Evolutionary conservation across 306 rosid genomes (phyloP).

Genomic region (Quercus wislizeni): DNA sequence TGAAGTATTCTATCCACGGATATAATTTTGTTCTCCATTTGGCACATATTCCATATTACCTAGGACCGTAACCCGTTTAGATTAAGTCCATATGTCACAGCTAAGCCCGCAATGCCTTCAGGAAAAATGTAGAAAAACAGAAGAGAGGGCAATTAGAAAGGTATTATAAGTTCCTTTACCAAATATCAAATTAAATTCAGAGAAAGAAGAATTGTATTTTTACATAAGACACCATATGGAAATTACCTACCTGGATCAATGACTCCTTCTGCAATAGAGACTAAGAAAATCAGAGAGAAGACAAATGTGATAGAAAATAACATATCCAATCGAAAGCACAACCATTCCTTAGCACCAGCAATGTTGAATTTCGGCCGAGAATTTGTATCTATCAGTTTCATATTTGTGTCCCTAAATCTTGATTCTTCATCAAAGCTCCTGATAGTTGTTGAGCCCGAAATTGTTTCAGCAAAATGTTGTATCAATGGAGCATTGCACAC

Average conservation of each 20-base stretch:
- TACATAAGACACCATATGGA: background rate
- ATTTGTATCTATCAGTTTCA: slow-evolving; percentile 68
- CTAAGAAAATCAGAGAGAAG: slow-evolving; percentile 59
- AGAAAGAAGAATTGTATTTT: background rate
- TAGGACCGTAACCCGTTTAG: slow-evolving; percentile 46
- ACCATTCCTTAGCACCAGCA: slow-evolving; percentile 83
- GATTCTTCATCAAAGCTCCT: slow-evolving; percentile 80
- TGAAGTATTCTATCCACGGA: slow-evolving; percentile 85
- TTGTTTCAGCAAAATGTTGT: slow-evolving; percentile 83
- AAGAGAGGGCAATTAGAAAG: background rate
- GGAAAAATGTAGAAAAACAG: background rate
- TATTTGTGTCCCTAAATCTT: slow-evolving; percentile 63
- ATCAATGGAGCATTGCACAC: slow-evolving; percentile 88
- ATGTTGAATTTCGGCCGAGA: slow-evolving; percentile 61
- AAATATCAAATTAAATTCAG: background rate
- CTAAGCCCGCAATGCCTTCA: slow-evolving; percentile 80
- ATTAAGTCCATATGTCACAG: slow-evolving; percentile 79
- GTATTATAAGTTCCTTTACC: background rate
- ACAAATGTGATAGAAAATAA: slow-evolving; percentile 66
- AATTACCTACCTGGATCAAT: slow-evolving; percentile 67
- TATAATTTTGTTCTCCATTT: slow-evolving; percentile 72
- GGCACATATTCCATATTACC: slow-evolving; percentile 51
- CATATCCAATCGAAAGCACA: slow-evolving; percentile 72
- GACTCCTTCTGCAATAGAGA: slow-evolving; percentile 67
- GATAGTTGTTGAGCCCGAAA: slow-evolving; percentile 75